These are phyloP conservation scores for Theileria sp. DNA, from an alignment of 169 alveolate genomes.

Conservation along the genomic window DNA sequence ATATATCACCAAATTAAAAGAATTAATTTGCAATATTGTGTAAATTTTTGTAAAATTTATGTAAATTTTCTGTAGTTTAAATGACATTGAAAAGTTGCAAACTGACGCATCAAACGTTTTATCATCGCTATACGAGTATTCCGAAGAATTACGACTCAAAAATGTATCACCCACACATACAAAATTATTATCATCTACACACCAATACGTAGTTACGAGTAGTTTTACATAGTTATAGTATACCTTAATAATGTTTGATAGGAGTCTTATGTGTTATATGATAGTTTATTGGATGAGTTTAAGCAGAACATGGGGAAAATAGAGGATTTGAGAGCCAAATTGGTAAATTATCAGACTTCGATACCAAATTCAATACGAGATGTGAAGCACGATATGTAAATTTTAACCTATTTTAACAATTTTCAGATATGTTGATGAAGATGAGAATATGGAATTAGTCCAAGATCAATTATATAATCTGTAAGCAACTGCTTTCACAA, in stretches of 20 bases:
- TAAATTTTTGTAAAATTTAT: too few species aligned
- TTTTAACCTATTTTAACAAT: not conserved
- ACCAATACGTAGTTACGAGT: not conserved
- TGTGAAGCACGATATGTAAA: slow-evolving; percentile 22
- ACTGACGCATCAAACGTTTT: slow-evolving; percentile 42
- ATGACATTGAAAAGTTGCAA: slow-evolving; percentile 37
- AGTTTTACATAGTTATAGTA: not conserved
- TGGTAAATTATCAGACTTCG: slow-evolving; percentile 15
- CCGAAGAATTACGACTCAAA: slow-evolving; percentile 46
- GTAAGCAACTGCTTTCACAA: not conserved
- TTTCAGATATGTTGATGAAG: slow-evolving; percentile 18
- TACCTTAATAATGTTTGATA: not conserved
- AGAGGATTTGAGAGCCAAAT: slow-evolving; percentile 25
- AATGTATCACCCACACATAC: slow-evolving; percentile 2
- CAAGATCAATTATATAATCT: slow-evolving; percentile 9
- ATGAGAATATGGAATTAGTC: slow-evolving; percentile 6
- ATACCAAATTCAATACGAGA: slow-evolving; percentile 7
- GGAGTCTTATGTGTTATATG: slow-evolving; percentile 57
- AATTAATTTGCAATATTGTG: not conserved
- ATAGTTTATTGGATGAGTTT: slow-evolving; percentile 48
- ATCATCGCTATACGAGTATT: slow-evolving; percentile 41
- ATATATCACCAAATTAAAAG: not conserved
- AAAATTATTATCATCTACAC: too few species aligned
- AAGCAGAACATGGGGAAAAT: slow-evolving; percentile 51
- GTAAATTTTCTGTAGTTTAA: slow-evolving; percentile 13